These are phyloP conservation scores for Cryptococcus sp. DNA, from an alignment of 1,284 basidiomycete genomes.

Conservation along the genomic window DNA sequence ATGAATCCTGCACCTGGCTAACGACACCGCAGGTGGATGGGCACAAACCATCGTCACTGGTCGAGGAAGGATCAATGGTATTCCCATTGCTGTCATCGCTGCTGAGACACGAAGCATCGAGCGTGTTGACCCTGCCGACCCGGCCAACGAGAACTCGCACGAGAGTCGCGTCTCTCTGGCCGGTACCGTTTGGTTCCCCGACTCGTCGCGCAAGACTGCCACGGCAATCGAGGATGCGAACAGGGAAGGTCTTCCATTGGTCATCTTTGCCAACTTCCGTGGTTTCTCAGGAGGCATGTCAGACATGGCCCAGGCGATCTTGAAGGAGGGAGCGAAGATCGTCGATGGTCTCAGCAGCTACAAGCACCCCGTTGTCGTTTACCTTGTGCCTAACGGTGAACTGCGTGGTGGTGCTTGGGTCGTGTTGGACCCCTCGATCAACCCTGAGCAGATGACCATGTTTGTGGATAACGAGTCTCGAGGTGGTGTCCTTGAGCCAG, in stretches of 20 bases:
- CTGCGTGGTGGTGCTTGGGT: constrained; percentile 99
- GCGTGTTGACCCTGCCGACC: constrained; percentile 94
- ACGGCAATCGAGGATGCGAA: constrained; percentile 99
- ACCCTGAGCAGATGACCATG: constrained; percentile 98
- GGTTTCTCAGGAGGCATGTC: constrained; percentile 92
- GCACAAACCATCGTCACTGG: constrained; percentile 95
- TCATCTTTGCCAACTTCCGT: constrained; percentile 99
- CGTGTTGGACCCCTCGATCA: constrained; percentile 96
- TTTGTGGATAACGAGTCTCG: constrained; percentile 94
- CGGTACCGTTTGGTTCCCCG: constrained; percentile 99
- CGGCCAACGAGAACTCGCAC: constrained; percentile 96
- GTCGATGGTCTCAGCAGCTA: constrained; percentile 97
- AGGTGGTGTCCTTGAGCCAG: constrained; percentile 96
- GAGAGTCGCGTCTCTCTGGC: constrained; percentile 99
- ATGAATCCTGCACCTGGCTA: constrained; percentile 3
- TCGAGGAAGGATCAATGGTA: constrained; percentile 92
- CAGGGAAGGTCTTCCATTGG: constrained; percentile 91
- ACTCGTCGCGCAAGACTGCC: constrained; percentile 99
- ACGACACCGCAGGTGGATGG: constrained; percentile 71
- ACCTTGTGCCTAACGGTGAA: constrained; percentile 98
- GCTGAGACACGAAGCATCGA: constrained; percentile 90
- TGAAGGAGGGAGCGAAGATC: constrained; percentile 95
- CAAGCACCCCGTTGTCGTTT: constrained; percentile 98
- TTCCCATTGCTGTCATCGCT: constrained; percentile 96
- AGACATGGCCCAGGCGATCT: constrained; percentile 76